Percentiles rank a stretch among this genome's conserved stretches.
These are phyloP conservation scores for Coemansia sp. DNA, from an alignment of 192 early-diverging fungal species.

Conservation along the genomic window DNA sequence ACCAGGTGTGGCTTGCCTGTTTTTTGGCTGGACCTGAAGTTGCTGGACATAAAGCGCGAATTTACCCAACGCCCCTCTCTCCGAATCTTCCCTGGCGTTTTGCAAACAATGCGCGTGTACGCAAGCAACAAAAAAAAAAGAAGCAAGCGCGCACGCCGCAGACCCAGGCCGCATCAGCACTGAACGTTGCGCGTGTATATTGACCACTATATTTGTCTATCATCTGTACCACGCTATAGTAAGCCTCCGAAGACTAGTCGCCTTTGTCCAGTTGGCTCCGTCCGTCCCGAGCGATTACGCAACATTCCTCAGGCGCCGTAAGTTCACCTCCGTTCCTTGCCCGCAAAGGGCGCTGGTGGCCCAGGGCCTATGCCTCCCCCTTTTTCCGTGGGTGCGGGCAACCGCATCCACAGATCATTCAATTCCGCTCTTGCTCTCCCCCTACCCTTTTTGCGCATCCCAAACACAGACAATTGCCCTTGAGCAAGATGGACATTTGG, in stretches of 20 bases:
- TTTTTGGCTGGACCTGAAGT: not conserved
- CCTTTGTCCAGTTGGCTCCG: too few relatives aligned
- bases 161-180: too few relatives aligned
- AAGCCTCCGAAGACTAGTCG: slow-evolving; percentile 4
- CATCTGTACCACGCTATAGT: slow-evolving; percentile 7
- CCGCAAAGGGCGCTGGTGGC: too few relatives aligned
- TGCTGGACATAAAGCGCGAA: not conserved
- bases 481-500: not conserved
- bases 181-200: slow-evolving; percentile 5
- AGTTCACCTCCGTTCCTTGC: not conserved
- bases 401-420: too few relatives aligned
- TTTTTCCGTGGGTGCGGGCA: too few relatives aligned
- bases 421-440: not conserved
- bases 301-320: too few relatives aligned
- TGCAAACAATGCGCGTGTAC: too few relatives aligned
- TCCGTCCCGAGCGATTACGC: too few relatives aligned
- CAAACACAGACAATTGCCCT: not conserved
- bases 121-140: too few relatives aligned
- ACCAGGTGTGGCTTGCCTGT: slow-evolving; percentile 4
- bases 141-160: not conserved
- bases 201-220: slow-evolving; percentile 17
- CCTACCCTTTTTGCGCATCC: not conserved
- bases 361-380: too few relatives aligned
- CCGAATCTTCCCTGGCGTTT: too few relatives aligned
- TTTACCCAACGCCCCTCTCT: slow-evolving; percentile 3